Evolutionary conservation across 2,329 filamentous ascomycete species (phyloP), one percentile per base, ranked within the genome.

Genomic region (Pestalotiopsis sp.): DNA sequence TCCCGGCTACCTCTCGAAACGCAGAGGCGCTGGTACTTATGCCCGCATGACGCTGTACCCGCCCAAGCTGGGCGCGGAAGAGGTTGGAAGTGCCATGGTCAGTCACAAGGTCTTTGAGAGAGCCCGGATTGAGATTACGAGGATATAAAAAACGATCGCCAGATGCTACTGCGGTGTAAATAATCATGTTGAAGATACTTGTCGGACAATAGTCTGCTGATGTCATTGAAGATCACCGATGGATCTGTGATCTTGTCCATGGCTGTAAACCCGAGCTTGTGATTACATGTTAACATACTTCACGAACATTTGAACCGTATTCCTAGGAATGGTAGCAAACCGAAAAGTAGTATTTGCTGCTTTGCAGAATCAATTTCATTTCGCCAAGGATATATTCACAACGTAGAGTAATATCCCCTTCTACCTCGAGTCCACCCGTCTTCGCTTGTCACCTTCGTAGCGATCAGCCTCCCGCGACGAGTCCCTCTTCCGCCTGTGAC

Each of bases 1-100:
- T 78, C 95, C 96, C 0, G 95, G 96, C 4, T 91, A 90, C 64
- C 82, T 97, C 41, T 96, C 94, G 17, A 98, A 97, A 81, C 90
- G 93, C 68, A 91, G 90, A 69, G 94, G 91, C 1, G 87, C 95
- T 0, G 96, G 96, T 5, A 97, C 94, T 0, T 98, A 92, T 79
- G 93, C 94, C 1, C 90, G 91, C 65, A 87, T 99, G 85, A 89
- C 89, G 23, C 82, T 98, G 6, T 87, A 93, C 71, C 90, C 93
- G 2, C 89, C 91, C 14, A 80, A 80, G 5, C 72, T 92, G 57
- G 85, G 82, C 0, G 86, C 90, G 0, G 85, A 88, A 45, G 90
- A 92, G 70, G 84, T 83, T 45, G 83, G 82, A 38, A 85, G 83
- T 3, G 86, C 84, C 12, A 84, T 92, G 77, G 81, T 95, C 60